Conservation (phyloP, 345 rosid genomes). For the Microcos paniculata region DNA sequence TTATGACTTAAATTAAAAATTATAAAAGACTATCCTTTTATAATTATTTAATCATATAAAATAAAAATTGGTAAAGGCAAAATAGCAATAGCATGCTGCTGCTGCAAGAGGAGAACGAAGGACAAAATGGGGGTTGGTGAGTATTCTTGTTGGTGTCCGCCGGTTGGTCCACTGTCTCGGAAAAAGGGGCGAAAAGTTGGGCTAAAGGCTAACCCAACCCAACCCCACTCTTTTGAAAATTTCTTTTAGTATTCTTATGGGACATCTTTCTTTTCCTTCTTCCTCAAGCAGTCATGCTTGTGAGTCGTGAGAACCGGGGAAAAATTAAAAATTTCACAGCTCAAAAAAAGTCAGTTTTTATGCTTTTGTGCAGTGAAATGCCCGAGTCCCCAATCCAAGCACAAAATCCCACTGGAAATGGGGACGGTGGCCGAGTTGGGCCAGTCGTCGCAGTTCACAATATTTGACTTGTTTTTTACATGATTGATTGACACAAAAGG, state of each 20-base stretch:
- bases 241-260: neutral
- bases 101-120: neutral
- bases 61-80: neutral
- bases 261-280: neutral
- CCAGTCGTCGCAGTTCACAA: neutral
- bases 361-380: neutral
- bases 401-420: neutral
- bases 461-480: neutral
- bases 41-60: too few species aligned
- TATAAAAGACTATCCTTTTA: too few species aligned
- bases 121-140: neutral
- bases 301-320: too few species aligned
- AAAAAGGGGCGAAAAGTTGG: neutral
- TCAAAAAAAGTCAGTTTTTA: neutral
- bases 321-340: neutral
- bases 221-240: neutral
- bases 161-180: slow-evolving; percentile 2
- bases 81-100: neutral
- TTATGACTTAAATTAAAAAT: too few species aligned
- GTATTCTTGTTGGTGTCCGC: neutral
- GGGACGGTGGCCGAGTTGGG: neutral
- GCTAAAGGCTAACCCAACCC: neutral
- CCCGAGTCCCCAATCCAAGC: neutral
- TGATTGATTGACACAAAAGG: neutral
- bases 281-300: too few species aligned